Conservation (phyloP, 2,329 filamentous ascomycete genomes). For the Fusarium anthophilum region DNA sequence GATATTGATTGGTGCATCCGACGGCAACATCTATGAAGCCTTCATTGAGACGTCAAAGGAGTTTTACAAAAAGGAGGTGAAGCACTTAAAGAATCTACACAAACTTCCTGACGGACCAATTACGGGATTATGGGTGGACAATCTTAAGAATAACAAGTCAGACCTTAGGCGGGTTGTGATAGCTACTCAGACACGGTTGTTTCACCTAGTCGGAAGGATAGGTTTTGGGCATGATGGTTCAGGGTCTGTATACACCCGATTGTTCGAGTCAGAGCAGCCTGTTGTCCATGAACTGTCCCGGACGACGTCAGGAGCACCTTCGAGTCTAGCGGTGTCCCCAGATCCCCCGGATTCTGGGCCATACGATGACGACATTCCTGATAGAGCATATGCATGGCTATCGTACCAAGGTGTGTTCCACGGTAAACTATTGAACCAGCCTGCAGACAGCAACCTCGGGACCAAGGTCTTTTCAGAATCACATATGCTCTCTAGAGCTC, state of each 20-base stretch:
- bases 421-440: slow-evolving; percentile 75
- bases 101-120: slow-evolving; percentile 84
- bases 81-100: slow-evolving; percentile 86
- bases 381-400: slow-evolving; percentile 90
- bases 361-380: slow-evolving; percentile 69
- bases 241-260: slow-evolving; percentile 82
- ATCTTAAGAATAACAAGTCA: slow-evolving; percentile 70
- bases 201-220: slow-evolving; percentile 83
- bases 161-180: slow-evolving; percentile 83
- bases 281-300: slow-evolving; percentile 76
- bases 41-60: slow-evolving; percentile 95
- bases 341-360: slow-evolving; percentile 67
- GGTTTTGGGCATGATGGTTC: slow-evolving; percentile 81
- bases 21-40: slow-evolving; percentile 93
- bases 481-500: slow-evolving; percentile 77
- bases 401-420: slow-evolving; percentile 87
- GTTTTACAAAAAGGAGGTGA: slow-evolving; percentile 95
- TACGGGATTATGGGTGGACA: slow-evolving; percentile 86
- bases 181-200: slow-evolving; percentile 78
- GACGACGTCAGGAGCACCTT: slow-evolving; percentile 63
- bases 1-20: slow-evolving; percentile 89
- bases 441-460: slow-evolving; percentile 71
- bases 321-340: slow-evolving; percentile 79
- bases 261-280: slow-evolving; percentile 90
- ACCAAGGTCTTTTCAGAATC: slow-evolving; percentile 80